phyloP scores from a whole-genome alignment of 1,139 yeast genomes.

The Nakaseomyces bracarensis region DNA sequence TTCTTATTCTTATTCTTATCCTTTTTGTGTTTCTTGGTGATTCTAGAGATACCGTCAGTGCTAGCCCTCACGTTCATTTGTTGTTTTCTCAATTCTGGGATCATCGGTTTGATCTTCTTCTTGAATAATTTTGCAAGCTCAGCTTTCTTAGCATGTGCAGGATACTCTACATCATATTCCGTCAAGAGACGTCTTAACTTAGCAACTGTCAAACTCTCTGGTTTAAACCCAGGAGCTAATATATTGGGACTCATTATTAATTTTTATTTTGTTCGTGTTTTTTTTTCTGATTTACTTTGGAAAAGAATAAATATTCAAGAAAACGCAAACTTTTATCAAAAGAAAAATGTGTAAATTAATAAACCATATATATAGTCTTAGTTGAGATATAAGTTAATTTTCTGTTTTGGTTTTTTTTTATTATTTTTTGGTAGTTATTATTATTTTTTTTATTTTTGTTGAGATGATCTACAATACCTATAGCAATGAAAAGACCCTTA shows the following conservation, averaged over 20 bases:
- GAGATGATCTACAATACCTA: too few relatives aligned
- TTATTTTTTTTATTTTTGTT: background rate
- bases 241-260: background rate
- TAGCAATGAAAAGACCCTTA: too few relatives aligned
- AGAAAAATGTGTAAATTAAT: background rate
- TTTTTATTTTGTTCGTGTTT: background rate
- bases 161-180: slow-evolving; percentile 48
- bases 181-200: slow-evolving; percentile 55
- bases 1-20: background rate
- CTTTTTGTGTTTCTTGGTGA: background rate
- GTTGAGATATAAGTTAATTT: too few relatives aligned
- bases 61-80: slow-evolving; percentile 8
- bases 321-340: background rate
- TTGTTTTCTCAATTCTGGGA: slow-evolving; percentile 18
- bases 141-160: slow-evolving; percentile 56
- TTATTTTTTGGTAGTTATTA: background rate
- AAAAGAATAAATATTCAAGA: too few relatives aligned
- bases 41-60: slow-evolving; percentile 6
- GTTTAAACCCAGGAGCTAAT: slow-evolving; percentile 40
- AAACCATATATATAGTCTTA: too few relatives aligned
- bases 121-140: slow-evolving; percentile 49
- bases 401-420: too few relatives aligned
- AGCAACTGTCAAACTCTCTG: slow-evolving; percentile 51
- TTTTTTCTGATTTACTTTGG: too few relatives aligned
- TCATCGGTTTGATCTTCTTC: slow-evolving; percentile 34